Conservation (phyloP, 1,284 basidiomycete species). For the Ustilago loliicola region DNA sequence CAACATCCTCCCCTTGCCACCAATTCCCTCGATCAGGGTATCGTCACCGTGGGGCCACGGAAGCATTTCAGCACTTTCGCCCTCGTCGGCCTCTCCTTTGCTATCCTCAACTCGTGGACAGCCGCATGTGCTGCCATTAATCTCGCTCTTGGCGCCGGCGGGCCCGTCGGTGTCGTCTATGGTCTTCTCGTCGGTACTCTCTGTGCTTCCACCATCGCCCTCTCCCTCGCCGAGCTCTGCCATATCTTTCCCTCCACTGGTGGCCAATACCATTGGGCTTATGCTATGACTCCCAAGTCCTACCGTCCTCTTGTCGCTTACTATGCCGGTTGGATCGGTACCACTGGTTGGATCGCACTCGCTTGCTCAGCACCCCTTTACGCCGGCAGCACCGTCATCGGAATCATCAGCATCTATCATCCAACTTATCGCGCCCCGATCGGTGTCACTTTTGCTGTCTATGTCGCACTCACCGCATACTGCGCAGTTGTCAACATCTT, state of each 20-base stretch:
- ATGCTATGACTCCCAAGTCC: conserved; percentile 24
- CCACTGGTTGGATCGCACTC: conserved; percentile 45
- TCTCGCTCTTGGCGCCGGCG: conserved; percentile 38
- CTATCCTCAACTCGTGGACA: conserved; percentile 53
- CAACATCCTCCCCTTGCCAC: neutral
- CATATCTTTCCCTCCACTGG: conserved; percentile 43
- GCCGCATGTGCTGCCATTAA: conserved; percentile 42
- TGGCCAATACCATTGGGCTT: conserved; percentile 54
- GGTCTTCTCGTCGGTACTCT: conserved; percentile 39
- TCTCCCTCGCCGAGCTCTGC: conserved; percentile 46
- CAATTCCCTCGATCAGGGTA: conserved; percentile 4
- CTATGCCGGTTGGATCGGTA: conserved; percentile 39
- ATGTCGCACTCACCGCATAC: conserved; percentile 35
- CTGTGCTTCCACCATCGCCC: conserved; percentile 33
- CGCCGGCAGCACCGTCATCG: conserved; percentile 23
- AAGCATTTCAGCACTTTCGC: conserved; percentile 49
- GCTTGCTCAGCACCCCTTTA: conserved; percentile 43
- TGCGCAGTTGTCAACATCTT: conserved; percentile 46
- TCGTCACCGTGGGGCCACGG: conserved; percentile 10
- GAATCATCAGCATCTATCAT: conserved; percentile 29
- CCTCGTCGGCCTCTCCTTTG: conserved; percentile 46
- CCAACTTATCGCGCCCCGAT: conserved; percentile 20
- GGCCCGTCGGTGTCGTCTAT: conserved; percentile 37
- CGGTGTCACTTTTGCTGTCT: conserved; percentile 37
- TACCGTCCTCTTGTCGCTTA: conserved; percentile 28